Evolutionary conservation across 441 rosid genomes (phyloP).

Genomic region (Adansonia rubrostipa): DNA sequence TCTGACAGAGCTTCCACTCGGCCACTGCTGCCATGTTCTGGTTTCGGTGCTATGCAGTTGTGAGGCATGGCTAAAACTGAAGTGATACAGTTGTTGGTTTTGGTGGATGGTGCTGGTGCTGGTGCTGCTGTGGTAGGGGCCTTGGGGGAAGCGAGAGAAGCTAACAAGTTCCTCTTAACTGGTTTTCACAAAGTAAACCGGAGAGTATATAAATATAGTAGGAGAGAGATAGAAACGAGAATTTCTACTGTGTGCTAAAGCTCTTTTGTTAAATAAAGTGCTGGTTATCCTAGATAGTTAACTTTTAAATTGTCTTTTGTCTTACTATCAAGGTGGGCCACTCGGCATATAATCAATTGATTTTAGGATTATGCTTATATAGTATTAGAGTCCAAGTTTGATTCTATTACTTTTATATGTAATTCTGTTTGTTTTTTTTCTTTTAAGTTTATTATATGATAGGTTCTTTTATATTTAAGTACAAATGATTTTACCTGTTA

Average conservation of each 20-base stretch:
- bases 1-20: slow-evolving; percentile 42
- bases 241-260: slow-evolving; percentile 39
- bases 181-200: slow-evolving; percentile 56
- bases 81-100: slow-evolving; percentile 24
- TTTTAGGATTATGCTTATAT: no score
- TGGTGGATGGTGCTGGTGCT: slow-evolving; percentile 24
- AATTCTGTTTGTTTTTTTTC: no score
- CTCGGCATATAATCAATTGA: no score
- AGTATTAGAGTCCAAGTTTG: no score
- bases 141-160: slow-evolving; percentile 28
- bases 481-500: no score
- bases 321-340: no score
- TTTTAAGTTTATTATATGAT: no score
- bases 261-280: slow-evolving; percentile 15
- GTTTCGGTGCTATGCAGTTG: slow-evolving; percentile 56
- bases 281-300: no score
- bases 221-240: slow-evolving; percentile 35
- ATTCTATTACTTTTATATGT: no score
- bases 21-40: slow-evolving; percentile 41
- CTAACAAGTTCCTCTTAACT: slow-evolving; percentile 43
- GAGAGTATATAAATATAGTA: slow-evolving; percentile 58
- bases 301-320: no score
- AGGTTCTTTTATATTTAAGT: no score
- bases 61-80: slow-evolving; percentile 44
- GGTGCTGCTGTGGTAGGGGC: slow-evolving; percentile 23